phyloP scores from a whole-genome alignment of 2,329 filamentous ascomycete genomes.

The Colletotrichum karsti region DNA sequence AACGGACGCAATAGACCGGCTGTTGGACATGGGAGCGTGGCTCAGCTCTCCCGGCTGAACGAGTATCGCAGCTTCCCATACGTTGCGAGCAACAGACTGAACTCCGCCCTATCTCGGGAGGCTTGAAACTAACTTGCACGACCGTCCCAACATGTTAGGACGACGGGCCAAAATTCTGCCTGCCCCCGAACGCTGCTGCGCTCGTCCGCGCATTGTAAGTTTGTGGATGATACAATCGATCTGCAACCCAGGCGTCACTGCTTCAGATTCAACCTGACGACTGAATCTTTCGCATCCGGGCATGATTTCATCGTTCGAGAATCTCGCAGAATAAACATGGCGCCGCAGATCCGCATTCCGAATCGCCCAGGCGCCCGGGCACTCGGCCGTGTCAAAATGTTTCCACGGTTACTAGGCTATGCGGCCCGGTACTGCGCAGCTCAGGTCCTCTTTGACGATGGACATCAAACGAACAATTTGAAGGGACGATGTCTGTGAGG shows the following conservation, averaged over 20 bases:
- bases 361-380: background rate
- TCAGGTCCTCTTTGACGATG: background rate
- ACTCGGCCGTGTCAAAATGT: conserved; percentile 1
- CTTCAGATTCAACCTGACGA: conserved; percentile 10
- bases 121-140: conserved; percentile 16
- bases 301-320: conserved; percentile 16
- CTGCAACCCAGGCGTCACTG: conserved; percentile 27
- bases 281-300: background rate
- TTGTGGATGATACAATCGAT: conserved; percentile 26
- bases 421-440: conserved; percentile 6
- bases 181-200: conserved; percentile 2
- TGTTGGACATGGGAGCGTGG: conserved; percentile 5
- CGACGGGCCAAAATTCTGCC: conserved; percentile 11
- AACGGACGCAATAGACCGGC: background rate
- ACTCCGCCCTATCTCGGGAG: conserved; percentile 8
- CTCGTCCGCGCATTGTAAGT: conserved; percentile 19
- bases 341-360: background rate
- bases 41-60: background rate
- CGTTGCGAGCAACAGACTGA: background rate
- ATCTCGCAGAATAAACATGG: conserved; percentile 5
- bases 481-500: background rate
- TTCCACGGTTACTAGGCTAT: background rate
- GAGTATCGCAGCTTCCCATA: background rate
- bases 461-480: conserved; percentile 10
- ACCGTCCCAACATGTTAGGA: conserved; percentile 23